phyloP scores from a whole-genome alignment of 768 basidiomycete species.

The Baorangia bicolor region DNA sequence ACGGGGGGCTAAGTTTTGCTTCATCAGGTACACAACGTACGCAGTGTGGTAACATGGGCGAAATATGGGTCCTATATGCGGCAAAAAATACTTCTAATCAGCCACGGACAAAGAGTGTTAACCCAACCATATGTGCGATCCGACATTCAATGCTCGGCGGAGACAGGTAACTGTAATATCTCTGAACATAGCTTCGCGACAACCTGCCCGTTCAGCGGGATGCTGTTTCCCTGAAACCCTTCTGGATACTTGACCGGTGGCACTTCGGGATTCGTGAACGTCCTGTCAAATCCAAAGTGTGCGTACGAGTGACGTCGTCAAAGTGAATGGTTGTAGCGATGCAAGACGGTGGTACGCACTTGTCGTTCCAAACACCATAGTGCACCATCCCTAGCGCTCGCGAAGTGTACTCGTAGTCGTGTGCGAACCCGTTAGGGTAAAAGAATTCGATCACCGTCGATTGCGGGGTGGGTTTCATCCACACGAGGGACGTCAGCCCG shows the following conservation, averaged over 20 bases:
- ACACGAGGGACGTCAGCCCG: constrained; percentile 81
- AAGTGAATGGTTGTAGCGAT: background rate
- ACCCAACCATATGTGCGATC: background rate
- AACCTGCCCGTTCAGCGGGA: constrained; percentile 73
- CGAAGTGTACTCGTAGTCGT: constrained; percentile 81
- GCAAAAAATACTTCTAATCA: background rate
- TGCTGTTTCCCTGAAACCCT: constrained; percentile 87
- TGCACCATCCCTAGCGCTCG: constrained; percentile 82
- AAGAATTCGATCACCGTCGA: constrained; percentile 94
- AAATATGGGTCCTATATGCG: background rate
- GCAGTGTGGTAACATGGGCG: background rate
- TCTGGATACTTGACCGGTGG: constrained; percentile 74
- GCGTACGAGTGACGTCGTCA: too few relatives aligned
- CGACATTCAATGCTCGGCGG: background rate
- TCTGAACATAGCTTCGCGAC: constrained; percentile 63
- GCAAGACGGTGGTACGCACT: constrained; percentile 39
- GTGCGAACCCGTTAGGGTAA: constrained; percentile 78
- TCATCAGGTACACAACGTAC: background rate
- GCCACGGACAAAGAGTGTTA: too few relatives aligned
- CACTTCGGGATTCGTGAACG: constrained; percentile 70
- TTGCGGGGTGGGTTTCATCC: constrained; percentile 85
- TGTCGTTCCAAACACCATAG: constrained; percentile 80
- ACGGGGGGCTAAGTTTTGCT: background rate
- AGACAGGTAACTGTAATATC: constrained; percentile 37
- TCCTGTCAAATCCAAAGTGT: constrained; percentile 37